Percentiles rank a stretch among this genome's conserved stretches.
Conservation (phyloP, 495 filamentous ascomycete species). For the Annulohypoxylon maeteangense region DNA sequence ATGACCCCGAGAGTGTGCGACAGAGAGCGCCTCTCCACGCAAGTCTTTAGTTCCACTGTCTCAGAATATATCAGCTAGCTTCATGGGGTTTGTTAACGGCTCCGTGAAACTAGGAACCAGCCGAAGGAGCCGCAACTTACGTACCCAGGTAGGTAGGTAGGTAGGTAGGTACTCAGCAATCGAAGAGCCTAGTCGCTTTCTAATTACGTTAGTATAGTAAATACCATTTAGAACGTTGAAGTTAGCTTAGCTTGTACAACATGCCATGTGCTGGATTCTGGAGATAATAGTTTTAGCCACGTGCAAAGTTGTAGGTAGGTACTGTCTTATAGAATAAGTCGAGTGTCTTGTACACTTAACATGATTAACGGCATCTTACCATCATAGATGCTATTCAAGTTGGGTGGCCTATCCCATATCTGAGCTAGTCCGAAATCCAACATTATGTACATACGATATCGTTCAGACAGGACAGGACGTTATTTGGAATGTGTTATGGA, state of each 20-base stretch:
- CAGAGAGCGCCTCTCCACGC: constrained; percentile 8
- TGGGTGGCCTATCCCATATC: not conserved
- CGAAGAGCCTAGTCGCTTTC: not conserved
- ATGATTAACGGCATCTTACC: not conserved
- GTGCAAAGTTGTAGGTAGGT: constrained; percentile 18
- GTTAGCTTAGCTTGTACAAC: constrained; percentile 11
- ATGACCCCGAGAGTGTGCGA: not conserved
- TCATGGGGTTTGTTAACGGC: constrained; percentile 1
- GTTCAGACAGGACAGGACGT: not conserved
- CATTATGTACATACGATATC: not conserved
- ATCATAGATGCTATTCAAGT: not conserved
- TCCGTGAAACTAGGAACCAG: not conserved
- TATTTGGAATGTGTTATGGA: not conserved
- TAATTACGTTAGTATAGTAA: not conserved
- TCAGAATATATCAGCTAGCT: constrained; percentile 13
- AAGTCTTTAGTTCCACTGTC: constrained; percentile 9
- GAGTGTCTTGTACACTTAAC: not conserved
- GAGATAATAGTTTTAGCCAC: constrained; percentile 18
- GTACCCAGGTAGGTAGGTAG: not conserved
- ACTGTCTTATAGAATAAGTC: constrained; percentile 12
- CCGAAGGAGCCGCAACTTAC: constrained; percentile 17
- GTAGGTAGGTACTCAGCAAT: not conserved
- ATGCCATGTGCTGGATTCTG: constrained; percentile 1
- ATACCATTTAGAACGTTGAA: not conserved
- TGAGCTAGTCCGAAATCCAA: not conserved